Conservation (phyloP, 2,329 filamentous ascomycete species). For the Fusarium sp. region DNA sequence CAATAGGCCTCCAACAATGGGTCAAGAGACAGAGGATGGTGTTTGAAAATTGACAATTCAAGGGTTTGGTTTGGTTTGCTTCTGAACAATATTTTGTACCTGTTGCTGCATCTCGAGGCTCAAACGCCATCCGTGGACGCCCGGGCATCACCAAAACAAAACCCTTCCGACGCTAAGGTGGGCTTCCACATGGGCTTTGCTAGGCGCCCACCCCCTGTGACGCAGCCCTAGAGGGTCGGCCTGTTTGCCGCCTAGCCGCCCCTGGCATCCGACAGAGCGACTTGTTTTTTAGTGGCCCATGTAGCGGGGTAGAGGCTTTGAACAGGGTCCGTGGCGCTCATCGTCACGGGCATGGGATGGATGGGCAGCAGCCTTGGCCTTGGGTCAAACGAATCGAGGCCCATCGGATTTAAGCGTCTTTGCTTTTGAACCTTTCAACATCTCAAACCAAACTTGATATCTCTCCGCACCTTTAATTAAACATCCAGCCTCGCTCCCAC, state of each 20-base stretch:
- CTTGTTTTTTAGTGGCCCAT: constrained; percentile 21
- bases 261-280: constrained; percentile 9
- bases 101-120: constrained; percentile 4
- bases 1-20: constrained; percentile 33
- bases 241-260: constrained; percentile 13
- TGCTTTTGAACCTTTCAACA: constrained; percentile 5
- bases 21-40: constrained; percentile 33
- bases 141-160: not conserved
- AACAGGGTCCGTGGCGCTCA: constrained; percentile 26
- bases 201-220: constrained; percentile 2
- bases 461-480: not conserved
- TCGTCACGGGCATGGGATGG: constrained; percentile 35
- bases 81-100: not conserved
- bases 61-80: constrained; percentile 21
- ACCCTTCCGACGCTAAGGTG: not conserved
- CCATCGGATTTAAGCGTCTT: constrained; percentile 23
- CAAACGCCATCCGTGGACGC: not conserved
- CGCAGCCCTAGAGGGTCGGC: constrained; percentile 16
- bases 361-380: constrained; percentile 16
- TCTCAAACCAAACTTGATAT: constrained; percentile 10
- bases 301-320: constrained; percentile 32
- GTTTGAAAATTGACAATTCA: constrained; percentile 43
- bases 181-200: not conserved
- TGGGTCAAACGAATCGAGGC: constrained; percentile 25
- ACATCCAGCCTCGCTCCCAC: not conserved